Percentiles rank a stretch among this genome's conserved stretches.
phyloP scores from a whole-genome alignment of 305 asterid species.

The Solanum chacoense region DNA sequence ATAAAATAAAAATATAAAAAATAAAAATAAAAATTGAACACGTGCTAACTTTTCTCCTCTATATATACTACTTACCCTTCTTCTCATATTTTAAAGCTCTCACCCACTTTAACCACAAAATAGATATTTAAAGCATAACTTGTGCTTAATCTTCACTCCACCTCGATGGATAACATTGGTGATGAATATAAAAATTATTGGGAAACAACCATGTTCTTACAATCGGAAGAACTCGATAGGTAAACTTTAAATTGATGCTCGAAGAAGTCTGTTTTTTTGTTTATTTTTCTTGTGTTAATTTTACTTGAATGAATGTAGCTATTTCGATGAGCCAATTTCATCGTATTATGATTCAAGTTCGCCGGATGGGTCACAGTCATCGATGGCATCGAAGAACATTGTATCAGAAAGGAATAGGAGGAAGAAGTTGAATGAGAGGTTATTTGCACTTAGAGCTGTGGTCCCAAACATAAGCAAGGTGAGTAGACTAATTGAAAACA shows the following conservation, averaged over 20 bases:
- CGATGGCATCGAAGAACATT: conserved; percentile 57
- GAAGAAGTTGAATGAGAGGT: conserved; percentile 64
- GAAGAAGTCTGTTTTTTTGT: neutral
- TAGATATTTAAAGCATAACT: neutral
- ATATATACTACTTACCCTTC: neutral
- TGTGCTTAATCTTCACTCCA: neutral
- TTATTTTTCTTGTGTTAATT: neutral
- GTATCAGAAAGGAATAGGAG: conserved; percentile 73
- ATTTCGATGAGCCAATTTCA: conserved; percentile 40
- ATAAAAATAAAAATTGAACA: neutral
- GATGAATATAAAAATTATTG: conserved; percentile 43
- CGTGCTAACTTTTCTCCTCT: neutral
- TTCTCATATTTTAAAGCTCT: neutral
- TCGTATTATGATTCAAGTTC: conserved; percentile 72
- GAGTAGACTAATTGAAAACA: neutral
- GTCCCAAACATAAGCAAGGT: conserved; percentile 87
- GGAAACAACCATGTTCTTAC: conserved; percentile 59
- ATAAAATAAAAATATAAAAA: neutral
- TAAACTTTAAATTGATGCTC: neutral
- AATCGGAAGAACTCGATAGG: conserved; percentile 53
- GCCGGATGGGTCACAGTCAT: conserved; percentile 52
- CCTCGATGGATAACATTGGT: conserved; percentile 35
- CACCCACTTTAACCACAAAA: neutral
- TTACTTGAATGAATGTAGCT: conserved; percentile 9
- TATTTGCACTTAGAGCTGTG: conserved; percentile 77